These are phyloP conservation scores for Trifolium repens DNA, from an alignment of 306 rosid genomes.

Conservation along the genomic window DNA sequence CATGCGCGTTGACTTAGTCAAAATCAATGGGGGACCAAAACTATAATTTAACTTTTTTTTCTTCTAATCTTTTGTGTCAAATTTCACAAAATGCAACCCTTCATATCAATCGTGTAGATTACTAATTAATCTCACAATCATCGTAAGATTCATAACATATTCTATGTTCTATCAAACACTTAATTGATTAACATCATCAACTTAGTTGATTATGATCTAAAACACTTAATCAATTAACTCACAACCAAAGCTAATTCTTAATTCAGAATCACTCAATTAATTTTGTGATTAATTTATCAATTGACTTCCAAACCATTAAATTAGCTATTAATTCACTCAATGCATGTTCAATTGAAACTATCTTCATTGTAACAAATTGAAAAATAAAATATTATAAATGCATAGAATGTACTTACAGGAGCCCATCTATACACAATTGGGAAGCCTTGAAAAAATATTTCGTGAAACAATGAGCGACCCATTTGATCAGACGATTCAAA, in stretches of 20 bases:
- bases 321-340: background rate
- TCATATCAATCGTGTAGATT: too few species aligned
- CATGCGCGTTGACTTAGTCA: too few species aligned
- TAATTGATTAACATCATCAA: background rate
- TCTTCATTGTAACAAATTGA: background rate
- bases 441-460: slow-evolving; percentile 60
- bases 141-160: too few species aligned
- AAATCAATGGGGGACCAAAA: too few species aligned
- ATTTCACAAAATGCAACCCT: slow-evolving; percentile 7
- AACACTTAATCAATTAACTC: background rate
- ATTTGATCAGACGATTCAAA: slow-evolving; percentile 40
- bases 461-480: slow-evolving; percentile 64
- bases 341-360: background rate
- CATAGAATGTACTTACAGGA: slow-evolving; percentile 59
- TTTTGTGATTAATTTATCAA: background rate
- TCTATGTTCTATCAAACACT: background rate
- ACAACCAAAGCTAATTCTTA: background rate
- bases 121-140: too few species aligned
- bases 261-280: background rate
- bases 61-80: background rate
- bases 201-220: background rate
- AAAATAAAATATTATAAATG: background rate
- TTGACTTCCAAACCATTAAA: background rate
- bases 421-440: slow-evolving; percentile 87
- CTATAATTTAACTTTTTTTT: too few species aligned